A percentile compares a stretch with the other conserved stretches of the same genome.
These are phyloP conservation scores for Exidia glandulosa DNA, from an alignment of 768 basidiomycete genomes.

Conservation along the genomic window DNA sequence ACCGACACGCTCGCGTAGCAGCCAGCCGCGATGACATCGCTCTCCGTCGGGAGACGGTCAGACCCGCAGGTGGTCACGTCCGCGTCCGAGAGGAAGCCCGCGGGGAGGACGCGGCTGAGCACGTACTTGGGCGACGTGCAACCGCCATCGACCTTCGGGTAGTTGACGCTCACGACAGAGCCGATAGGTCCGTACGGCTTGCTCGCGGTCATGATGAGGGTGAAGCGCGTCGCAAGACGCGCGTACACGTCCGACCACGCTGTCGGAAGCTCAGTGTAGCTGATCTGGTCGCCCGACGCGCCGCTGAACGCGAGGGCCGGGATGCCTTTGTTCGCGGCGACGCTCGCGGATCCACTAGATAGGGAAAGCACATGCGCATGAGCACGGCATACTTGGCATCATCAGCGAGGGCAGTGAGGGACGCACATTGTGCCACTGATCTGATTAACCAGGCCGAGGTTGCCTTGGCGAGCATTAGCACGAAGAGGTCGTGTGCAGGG, in stretches of 20 bases:
- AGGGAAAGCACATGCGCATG: too few relatives aligned
- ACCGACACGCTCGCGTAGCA: constrained; percentile 39
- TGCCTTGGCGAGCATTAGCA: constrained; percentile 6
- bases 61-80: constrained; percentile 38
- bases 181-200: constrained; percentile 30
- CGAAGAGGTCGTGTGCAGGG: background rate
- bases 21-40: constrained; percentile 25
- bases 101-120: constrained; percentile 28
- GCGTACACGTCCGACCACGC: constrained; percentile 12
- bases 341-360: constrained; percentile 37
- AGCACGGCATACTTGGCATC: background rate
- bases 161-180: constrained; percentile 41
- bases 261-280: constrained; percentile 39
- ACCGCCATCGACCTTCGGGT: constrained; percentile 21
- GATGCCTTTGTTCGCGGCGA: constrained; percentile 37
- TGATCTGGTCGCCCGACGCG: constrained; percentile 29
- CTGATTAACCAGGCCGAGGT: constrained; percentile 16
- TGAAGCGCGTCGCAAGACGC: constrained; percentile 14
- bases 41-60: constrained; percentile 32
- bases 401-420: background rate
- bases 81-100: constrained; percentile 11
- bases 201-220: background rate
- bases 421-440: constrained; percentile 21
- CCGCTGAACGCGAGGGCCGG: constrained; percentile 42
- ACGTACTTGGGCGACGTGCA: constrained; percentile 35